Percentiles rank a stretch among this genome's conserved stretches.
These are phyloP conservation scores for Alternaria sp. DNA, from an alignment of 2,329 filamentous ascomycete genomes.

Conservation along the genomic window DNA sequence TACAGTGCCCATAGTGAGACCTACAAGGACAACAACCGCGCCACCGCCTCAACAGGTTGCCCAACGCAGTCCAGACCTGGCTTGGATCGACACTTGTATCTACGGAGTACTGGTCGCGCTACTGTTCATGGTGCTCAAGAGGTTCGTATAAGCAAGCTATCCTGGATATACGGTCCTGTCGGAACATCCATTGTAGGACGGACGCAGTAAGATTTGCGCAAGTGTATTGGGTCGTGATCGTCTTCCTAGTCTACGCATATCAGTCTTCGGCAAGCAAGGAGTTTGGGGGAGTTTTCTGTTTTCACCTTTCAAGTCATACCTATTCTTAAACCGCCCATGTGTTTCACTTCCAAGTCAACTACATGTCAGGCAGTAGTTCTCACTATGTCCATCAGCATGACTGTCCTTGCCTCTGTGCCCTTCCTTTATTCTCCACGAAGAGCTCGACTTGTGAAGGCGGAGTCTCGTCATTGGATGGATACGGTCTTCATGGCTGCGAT, in stretches of 20 bases:
- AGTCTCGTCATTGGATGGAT: background rate
- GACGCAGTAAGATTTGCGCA: background rate
- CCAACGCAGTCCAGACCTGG: constrained; percentile 57
- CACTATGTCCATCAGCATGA: background rate
- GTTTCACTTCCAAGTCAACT: background rate
- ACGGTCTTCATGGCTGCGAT: background rate
- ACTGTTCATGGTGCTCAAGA: constrained; percentile 70
- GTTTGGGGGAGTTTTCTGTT: background rate
- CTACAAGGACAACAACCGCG: constrained; percentile 25
- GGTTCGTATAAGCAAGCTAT: constrained; percentile 41
- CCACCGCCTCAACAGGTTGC: constrained; percentile 26
- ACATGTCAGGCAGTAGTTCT: background rate
- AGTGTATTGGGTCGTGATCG: background rate
- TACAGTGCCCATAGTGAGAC: constrained; percentile 10
- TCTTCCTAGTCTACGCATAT: background rate
- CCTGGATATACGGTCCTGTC: background rate
- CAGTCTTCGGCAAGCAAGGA: background rate
- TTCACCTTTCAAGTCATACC: background rate
- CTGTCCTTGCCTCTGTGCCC: accelerated
- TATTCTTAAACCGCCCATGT: background rate
- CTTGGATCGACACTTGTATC: constrained; percentile 85
- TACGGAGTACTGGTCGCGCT: constrained; percentile 74
- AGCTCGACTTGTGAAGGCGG: background rate
- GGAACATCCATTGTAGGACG: background rate
- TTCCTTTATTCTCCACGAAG: too few species aligned